Conservation (phyloP, 2,329 filamentous ascomycete species). For the Hypoxylon sp. region DNA sequence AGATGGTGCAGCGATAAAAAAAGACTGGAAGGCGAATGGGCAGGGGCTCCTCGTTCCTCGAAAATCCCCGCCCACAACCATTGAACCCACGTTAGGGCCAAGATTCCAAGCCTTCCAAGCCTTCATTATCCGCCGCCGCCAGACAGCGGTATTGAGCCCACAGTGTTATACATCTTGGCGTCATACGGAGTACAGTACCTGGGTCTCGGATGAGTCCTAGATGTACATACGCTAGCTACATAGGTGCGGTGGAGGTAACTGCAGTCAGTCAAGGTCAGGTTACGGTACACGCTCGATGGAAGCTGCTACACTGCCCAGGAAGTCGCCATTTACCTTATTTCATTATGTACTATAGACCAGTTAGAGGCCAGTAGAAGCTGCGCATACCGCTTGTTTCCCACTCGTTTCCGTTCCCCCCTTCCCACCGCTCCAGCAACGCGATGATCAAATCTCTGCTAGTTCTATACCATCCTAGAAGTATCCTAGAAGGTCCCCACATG, state of each 20-base stretch:
- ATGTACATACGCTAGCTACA: background rate
- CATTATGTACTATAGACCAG: slow-evolving; percentile 23
- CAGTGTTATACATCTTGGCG: slow-evolving; percentile 32
- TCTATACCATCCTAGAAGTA: slow-evolving; percentile 38
- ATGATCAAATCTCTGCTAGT: slow-evolving; percentile 40
- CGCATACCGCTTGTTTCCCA: slow-evolving; percentile 42
- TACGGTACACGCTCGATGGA: slow-evolving; percentile 17
- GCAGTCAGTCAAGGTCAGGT: background rate
- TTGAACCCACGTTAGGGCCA: slow-evolving; percentile 35
- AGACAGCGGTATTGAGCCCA: slow-evolving; percentile 30
- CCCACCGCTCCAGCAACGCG: slow-evolving; percentile 31
- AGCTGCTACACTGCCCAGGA: slow-evolving; percentile 10
- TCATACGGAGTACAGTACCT: slow-evolving; percentile 19
- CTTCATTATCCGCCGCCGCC: slow-evolving; percentile 46
- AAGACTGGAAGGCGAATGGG: slow-evolving; percentile 22
- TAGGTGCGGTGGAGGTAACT: slow-evolving; percentile 9
- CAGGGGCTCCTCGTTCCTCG: slow-evolving; percentile 20
- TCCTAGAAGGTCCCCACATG: slow-evolving; percentile 44
- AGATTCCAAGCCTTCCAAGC: slow-evolving; percentile 45
- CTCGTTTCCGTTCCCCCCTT: slow-evolving; percentile 13
- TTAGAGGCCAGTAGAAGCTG: slow-evolving; percentile 27
- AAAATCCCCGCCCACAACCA: slow-evolving; percentile 33
- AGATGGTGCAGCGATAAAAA: slow-evolving; percentile 37
- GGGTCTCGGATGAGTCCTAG: slow-evolving; percentile 34
- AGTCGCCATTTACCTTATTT: slow-evolving; percentile 33